Base-by-base conservation (phyloP, 768 basidiomycete genomes). In the Lactarius quietus region DNA sequence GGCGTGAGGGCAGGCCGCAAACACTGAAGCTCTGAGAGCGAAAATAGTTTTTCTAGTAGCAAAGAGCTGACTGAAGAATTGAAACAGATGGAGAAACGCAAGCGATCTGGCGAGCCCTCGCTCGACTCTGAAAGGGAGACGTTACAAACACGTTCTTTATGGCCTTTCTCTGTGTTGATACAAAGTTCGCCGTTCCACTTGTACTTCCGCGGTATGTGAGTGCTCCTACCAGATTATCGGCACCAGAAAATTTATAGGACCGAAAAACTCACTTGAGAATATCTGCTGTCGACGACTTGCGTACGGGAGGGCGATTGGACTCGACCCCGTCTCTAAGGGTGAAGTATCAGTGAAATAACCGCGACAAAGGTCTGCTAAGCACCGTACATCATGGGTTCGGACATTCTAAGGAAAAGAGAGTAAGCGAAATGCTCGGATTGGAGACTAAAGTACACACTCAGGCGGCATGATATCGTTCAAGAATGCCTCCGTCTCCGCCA, bases 171-270 rank as follows among this genome's bases (percentile, higher is more conserved):
- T 3, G 74, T 73, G 29, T 76, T 77, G 26, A 83, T 77, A 61
- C 79, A 78, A 33, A 89, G 75, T 26, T 82, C 75, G 28, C 87
- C 88, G 41, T 78, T 75, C 89, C 89, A 90, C 67, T 79, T 84
- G 84, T 84, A 90, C 60, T 82, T 82, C 71, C 84, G 85, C 26
- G 77, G 78, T 45, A 85, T 67, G 17, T 65, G 9, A 10, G 35
- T 61, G 31, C 48, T 83, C 67, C 87, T 88, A 58, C 43, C 28
- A 45, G 6, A 43, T 73, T 2, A 72, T 61, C 17, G 54, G 55
- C 17, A 35, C 14, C 28, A 26, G 41, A 6, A 31, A 45, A 48
- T 20, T 38, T 12, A 56, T 20, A 29, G 23, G 17, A 18, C 18
- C 26, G 65, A 33, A n/a, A 29, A 18, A 39, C 8, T 39, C 26